These are phyloP conservation scores for Solanum tarapatanum DNA, from an alignment of 257 asterid genomes.

Conservation along the genomic window DNA sequence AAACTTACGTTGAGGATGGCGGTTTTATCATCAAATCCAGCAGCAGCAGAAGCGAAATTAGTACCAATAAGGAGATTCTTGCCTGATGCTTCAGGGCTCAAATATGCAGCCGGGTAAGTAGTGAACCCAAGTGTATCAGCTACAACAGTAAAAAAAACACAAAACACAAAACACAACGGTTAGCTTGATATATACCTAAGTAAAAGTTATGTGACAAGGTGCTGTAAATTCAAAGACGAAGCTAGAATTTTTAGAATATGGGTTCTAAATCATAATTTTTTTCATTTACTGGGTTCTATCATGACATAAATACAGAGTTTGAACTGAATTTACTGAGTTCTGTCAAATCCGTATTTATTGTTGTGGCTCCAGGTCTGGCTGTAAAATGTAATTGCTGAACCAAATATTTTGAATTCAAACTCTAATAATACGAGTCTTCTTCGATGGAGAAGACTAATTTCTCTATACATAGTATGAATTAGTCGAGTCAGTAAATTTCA, in stretches of 20 bases:
- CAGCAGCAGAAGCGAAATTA: conserved; percentile 88
- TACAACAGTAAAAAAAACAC: conserved; percentile 9
- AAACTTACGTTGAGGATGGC: conserved; percentile 46
- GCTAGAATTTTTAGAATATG: background rate
- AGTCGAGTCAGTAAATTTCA: background rate
- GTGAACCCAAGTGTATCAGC: conserved; percentile 85
- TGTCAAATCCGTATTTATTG: too few relatives aligned
- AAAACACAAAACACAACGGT: too few relatives aligned
- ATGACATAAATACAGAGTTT: background rate
- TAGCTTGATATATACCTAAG: background rate
- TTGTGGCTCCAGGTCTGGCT: too few relatives aligned
- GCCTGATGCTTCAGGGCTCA: conserved; percentile 94
- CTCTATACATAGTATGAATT: background rate
- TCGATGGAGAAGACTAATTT: background rate
- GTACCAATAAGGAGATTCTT: conserved; percentile 65
- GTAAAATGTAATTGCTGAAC: too few relatives aligned
- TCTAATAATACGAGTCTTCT: too few relatives aligned
- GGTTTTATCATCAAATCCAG: conserved; percentile 88
- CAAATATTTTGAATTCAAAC: too few relatives aligned
- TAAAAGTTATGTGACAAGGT: background rate
- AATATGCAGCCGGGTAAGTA: conserved; percentile 61
- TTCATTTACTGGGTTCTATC: background rate
- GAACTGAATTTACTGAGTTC: background rate
- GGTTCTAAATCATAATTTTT: background rate
- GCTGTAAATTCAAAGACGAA: background rate